phyloP scores from a whole-genome alignment of 371 early-diverging fungal species.

The Apophysomyces trapeziformis region DNA sequence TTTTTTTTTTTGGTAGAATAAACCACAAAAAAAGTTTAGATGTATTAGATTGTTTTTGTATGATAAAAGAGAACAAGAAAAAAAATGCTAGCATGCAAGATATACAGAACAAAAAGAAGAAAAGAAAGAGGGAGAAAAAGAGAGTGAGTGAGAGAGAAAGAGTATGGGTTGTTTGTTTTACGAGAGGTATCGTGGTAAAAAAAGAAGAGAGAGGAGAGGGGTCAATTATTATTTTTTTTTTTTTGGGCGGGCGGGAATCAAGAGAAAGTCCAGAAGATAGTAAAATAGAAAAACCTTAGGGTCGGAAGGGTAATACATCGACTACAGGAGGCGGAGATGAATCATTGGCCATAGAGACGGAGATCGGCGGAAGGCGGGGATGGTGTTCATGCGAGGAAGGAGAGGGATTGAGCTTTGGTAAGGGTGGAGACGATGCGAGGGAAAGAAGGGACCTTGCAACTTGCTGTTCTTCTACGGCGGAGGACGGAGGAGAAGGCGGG shows the following conservation, averaged over 20 bases:
- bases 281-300: neutral
- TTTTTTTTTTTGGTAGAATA: no score
- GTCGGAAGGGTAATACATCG: constrained; percentile 6
- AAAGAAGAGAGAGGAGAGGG: neutral
- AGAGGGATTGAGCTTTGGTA: constrained; percentile 5
- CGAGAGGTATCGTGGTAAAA: neutral
- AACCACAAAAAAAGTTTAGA: no score
- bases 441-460: constrained; percentile 31
- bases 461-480: constrained; percentile 22
- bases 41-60: no score
- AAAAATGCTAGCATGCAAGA: neutral
- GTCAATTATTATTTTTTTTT: no score
- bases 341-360: constrained; percentile 8
- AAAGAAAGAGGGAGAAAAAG: neutral
- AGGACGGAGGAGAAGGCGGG: constrained; percentile 14
- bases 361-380: constrained; percentile 19
- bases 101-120: neutral
- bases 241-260: neutral
- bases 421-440: constrained; percentile 23
- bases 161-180: neutral
- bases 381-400: constrained; percentile 14
- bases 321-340: constrained; percentile 11
- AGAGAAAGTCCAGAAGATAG: neutral
- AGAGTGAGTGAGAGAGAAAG: neutral
- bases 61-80: neutral